Evolutionary conservation across 2,329 filamentous ascomycete species (phyloP).

Genomic region (Elsinoe perseae): DNA sequence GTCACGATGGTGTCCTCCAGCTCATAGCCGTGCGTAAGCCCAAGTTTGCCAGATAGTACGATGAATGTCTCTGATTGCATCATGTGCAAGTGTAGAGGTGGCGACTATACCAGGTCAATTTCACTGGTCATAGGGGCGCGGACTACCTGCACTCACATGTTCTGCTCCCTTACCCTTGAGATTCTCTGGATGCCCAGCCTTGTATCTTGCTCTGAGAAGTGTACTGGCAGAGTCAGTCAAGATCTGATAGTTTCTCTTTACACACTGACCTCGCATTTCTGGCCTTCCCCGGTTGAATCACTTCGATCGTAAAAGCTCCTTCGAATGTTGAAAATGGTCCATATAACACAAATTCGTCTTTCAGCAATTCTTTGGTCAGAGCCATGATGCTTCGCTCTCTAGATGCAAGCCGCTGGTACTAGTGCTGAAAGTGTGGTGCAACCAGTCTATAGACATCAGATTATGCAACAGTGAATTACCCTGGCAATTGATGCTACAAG

Average conservation of each 20-base stretch:
- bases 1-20: background rate
- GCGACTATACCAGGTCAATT: background rate
- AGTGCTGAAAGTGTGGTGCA: too few species aligned
- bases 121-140: too few species aligned
- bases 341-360: background rate
- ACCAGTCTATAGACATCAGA: background rate
- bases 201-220: background rate
- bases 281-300: background rate
- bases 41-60: slow-evolving; percentile 1
- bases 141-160: background rate
- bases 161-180: background rate
- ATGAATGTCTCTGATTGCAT: slow-evolving; percentile 1
- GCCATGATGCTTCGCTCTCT: background rate
- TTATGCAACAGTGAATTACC: too few species aligned
- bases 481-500: too few species aligned
- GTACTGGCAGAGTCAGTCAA: background rate
- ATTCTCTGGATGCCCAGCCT: slow-evolving; percentile 1
- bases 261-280: slow-evolving; percentile 2
- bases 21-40: background rate
- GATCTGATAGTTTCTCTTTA: background rate
- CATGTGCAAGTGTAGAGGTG: slow-evolving; percentile 2
- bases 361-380: background rate
- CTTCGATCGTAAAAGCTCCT: background rate
- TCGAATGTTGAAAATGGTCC: background rate
- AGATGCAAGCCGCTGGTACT: too few species aligned